A percentile compares a stretch with the other conserved stretches of the same genome.
Evolutionary conservation across 2,329 filamentous ascomycete genomes (phyloP).

Genomic region (Periconia macrospinosa): DNA sequence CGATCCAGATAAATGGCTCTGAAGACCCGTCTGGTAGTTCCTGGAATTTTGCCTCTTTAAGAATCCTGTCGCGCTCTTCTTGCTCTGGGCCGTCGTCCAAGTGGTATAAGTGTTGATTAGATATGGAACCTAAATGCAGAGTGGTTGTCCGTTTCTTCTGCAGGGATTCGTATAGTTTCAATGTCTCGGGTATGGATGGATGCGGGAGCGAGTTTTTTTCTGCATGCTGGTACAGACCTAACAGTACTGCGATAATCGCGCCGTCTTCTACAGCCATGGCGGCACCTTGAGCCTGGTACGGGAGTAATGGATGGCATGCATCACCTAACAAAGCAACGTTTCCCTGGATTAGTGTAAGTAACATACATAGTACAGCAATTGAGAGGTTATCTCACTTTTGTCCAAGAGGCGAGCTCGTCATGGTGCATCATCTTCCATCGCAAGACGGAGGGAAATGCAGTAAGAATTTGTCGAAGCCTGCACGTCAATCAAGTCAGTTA

Average conservation of each 20-base stretch:
- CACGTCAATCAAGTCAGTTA: background rate
- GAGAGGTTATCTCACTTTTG: slow-evolving; percentile 4
- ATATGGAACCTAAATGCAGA: slow-evolving; percentile 4
- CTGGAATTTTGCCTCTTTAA: slow-evolving; percentile 5
- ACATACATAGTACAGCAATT: background rate
- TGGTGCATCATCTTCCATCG: slow-evolving; percentile 19
- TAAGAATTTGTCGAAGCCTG: slow-evolving; percentile 9
- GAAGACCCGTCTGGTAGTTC: slow-evolving; percentile 1
- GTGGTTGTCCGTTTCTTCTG: slow-evolving; percentile 12
- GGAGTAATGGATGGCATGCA: slow-evolving; percentile 18
- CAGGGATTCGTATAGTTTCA: slow-evolving; percentile 13
- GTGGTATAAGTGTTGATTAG: slow-evolving; percentile 14
- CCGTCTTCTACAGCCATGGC: slow-evolving; percentile 69
- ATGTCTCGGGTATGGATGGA: slow-evolving; percentile 1
- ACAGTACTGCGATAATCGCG: slow-evolving; percentile 37
- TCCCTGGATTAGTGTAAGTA: background rate
- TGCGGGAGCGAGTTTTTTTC: background rate
- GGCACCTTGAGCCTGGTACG: slow-evolving; percentile 47
- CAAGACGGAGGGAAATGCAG: slow-evolving; percentile 8
- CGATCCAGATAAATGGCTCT: slow-evolving; percentile 13
- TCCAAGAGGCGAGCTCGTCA: slow-evolving; percentile 13
- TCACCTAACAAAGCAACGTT: slow-evolving; percentile 17
- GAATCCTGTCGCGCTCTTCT: slow-evolving; percentile 10
- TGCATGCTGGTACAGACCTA: slow-evolving; percentile 4
- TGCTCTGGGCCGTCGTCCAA: slow-evolving; percentile 14